Evolutionary conservation across 345 rosid genomes (phyloP).

Genomic region (Syzygium grande): DNA sequence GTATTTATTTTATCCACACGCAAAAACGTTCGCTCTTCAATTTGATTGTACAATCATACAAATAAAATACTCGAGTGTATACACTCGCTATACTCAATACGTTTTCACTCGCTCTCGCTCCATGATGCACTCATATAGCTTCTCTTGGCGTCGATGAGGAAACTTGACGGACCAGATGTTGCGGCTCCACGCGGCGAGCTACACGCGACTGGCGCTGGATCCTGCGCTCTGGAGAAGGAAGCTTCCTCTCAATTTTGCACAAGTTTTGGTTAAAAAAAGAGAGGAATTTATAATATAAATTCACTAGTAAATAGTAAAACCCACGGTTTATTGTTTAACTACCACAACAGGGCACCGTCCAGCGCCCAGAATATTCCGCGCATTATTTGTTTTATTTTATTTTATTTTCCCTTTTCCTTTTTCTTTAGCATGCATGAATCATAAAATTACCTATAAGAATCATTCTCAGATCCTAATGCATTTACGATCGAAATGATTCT

Average conservation of each 20-base stretch:
- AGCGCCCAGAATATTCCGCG: not conserved
- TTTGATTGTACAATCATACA: no score
- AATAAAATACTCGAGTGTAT: not conserved
- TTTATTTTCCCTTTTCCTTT: no score
- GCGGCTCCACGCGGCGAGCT: not conserved
- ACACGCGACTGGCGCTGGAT: not conserved
- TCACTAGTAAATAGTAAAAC: not conserved
- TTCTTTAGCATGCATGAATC: no score
- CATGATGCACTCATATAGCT: not conserved
- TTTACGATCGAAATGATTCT: no score
- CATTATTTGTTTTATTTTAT: no score
- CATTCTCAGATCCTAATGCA: no score
- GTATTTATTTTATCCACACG: not conserved
- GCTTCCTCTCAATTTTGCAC: not conserved
- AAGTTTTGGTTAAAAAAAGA: not conserved
- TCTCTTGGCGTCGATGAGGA: not conserved
- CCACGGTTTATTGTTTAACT: not conserved
- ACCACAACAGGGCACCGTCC: not conserved
- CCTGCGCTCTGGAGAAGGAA: not conserved
- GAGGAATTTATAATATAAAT: not conserved
- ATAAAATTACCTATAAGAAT: no score
- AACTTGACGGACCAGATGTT: not conserved
- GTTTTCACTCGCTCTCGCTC: not conserved
- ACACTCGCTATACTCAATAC: accelerated
- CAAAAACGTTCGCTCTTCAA: not conserved